phyloP scores from a whole-genome alignment of 2,329 filamentous ascomycete species.

The Epichloe glyceriae region DNA sequence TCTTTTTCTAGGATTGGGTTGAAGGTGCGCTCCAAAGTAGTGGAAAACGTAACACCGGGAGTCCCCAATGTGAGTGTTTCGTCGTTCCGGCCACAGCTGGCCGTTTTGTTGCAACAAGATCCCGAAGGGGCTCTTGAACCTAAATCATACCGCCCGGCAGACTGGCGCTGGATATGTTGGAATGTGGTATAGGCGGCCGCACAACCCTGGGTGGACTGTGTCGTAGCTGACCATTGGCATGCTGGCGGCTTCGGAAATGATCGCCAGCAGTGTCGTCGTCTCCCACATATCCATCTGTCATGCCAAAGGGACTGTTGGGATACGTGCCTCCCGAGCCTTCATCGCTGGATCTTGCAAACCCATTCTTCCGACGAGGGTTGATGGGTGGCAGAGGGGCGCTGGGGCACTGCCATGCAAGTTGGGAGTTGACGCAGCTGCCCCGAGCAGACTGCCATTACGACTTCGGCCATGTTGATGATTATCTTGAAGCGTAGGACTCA shows the following conservation, averaged over 20 bases:
- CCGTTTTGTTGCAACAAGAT: background rate
- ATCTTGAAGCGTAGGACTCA: slow-evolving; percentile 5
- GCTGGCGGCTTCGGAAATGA: background rate
- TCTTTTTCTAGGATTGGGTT: background rate
- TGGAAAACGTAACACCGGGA: background rate
- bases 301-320: background rate
- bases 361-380: slow-evolving; percentile 41
- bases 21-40: background rate
- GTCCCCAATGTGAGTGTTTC: background rate
- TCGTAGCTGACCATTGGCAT: background rate
- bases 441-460: slow-evolving; percentile 23
- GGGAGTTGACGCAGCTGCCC: slow-evolving; percentile 21
- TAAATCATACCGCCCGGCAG: slow-evolving; percentile 35
- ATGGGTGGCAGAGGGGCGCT: slow-evolving; percentile 44
- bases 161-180: slow-evolving; percentile 17
- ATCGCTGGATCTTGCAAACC: slow-evolving; percentile 21
- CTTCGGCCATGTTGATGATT: slow-evolving; percentile 16
- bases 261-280: slow-evolving; percentile 1
- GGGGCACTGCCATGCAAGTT: slow-evolving; percentile 22
- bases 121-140: slow-evolving; percentile 3
- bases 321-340: slow-evolving; percentile 14
- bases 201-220: slow-evolving; percentile 1
- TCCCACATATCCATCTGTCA: slow-evolving; percentile 1
- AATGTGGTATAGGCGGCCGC: slow-evolving; percentile 5
- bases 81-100: background rate